A percentile compares a stretch with the other conserved stretches of the same genome.
Evolutionary conservation across 1,284 basidiomycete species (phyloP).

Genomic region (Stygiomarasmius scandens): DNA sequence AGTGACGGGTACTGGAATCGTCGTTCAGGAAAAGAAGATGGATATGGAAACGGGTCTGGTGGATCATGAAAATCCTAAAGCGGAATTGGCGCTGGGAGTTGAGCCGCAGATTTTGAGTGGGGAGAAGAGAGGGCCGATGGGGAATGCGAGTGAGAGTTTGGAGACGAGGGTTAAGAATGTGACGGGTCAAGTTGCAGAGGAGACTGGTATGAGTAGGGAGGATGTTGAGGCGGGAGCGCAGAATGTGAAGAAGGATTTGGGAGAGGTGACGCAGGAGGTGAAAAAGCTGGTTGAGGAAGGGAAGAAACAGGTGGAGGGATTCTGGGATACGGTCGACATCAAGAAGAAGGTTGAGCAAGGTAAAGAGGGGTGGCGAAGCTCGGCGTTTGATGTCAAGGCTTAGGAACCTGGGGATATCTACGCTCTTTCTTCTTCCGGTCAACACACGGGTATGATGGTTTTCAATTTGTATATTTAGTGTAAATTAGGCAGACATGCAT

Average conservation of each 20-base stretch:
- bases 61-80: conserved; percentile 33
- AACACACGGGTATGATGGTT: too few species aligned
- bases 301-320: conserved; percentile 43
- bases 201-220: conserved; percentile 25
- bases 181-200: conserved; percentile 28
- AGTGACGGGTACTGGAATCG: conserved; percentile 62
- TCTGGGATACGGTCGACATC: conserved; percentile 45
- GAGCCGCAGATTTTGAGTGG: conserved; percentile 70
- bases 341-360: conserved; percentile 47
- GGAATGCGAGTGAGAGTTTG: conserved; percentile 52
- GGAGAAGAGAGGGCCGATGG: conserved; percentile 65
- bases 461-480: too few species aligned
- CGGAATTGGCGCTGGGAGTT: conserved; percentile 64
- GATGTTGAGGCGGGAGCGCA: conserved; percentile 26
- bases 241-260: conserved; percentile 31
- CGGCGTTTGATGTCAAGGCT: conserved; percentile 45
- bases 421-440: too few species aligned
- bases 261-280: conserved; percentile 34
- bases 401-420: background rate
- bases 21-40: conserved; percentile 48
- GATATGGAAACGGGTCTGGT: conserved; percentile 20
- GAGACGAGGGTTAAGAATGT: conserved; percentile 35
- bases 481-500: too few species aligned
- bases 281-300: conserved; percentile 39
- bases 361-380: conserved; percentile 50